These are phyloP conservation scores for Eimeria sp. DNA, from an alignment of 169 alveolate genomes.

Conservation along the genomic window DNA sequence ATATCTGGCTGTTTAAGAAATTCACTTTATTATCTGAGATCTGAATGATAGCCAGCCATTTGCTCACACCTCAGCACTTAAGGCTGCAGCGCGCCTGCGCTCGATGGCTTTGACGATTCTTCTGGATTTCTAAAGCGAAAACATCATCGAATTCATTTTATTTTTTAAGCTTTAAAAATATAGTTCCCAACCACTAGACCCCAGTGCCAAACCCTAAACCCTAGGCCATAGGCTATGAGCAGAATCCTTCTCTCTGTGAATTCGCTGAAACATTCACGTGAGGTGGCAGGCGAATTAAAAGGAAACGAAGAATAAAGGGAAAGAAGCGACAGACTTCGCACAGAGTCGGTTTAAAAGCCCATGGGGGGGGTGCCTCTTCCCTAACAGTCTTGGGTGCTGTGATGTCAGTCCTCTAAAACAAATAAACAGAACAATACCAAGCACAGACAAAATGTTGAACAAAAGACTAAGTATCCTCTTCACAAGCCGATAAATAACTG, in stretches of 20 bases:
- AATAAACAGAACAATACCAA: neutral
- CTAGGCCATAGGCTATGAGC: neutral
- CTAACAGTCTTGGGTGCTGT: neutral
- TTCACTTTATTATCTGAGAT: neutral
- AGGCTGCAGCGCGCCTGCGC: slow-evolving; percentile 26
- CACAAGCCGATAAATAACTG: neutral
- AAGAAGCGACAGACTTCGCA: slow-evolving; percentile 28
- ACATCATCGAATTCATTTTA: neutral
- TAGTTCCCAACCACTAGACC: neutral
- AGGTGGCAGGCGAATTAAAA: neutral
- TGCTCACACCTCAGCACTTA: slow-evolving; percentile 18
- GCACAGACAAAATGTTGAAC: neutral
- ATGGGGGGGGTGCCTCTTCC: neutral
- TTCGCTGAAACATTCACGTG: neutral
- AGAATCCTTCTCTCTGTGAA: neutral
- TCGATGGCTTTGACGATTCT: slow-evolving; percentile 43
- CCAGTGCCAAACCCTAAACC: neutral
- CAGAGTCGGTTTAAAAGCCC: slow-evolving; percentile 55
- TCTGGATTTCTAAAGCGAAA: slow-evolving; percentile 18
- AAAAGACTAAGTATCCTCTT: neutral
- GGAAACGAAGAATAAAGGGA: neutral
- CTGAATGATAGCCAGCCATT: neutral
- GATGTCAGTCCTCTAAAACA: neutral
- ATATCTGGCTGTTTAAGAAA: neutral
- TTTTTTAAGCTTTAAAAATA: no score